Evolutionary conservation across 768 basidiomycete species (phyloP), one percentile per base, ranked within the genome.

Genomic region (Tylopilus sp.): DNA sequence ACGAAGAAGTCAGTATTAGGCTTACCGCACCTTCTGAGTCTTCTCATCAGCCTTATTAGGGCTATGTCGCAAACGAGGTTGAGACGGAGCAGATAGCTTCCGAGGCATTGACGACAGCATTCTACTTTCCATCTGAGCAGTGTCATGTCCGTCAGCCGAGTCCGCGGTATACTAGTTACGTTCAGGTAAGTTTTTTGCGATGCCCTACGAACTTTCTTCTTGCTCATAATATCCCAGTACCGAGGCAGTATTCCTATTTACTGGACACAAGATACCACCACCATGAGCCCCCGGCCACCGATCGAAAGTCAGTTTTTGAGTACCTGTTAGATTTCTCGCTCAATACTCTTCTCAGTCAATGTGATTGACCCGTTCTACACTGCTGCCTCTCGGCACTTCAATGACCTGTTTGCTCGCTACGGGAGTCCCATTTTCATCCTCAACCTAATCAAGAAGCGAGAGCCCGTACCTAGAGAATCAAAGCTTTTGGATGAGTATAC

Each of bases 81-180:
- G 97, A 99, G 71, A 97, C 94, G 0, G 97, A 99, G 66, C 97
- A 99, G 63, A 95, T 99, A 45, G 91, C 95, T 0, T 88, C 86
- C 8, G 94, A 95, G 63, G 88, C 90, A 0, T 65, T 91, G 6
- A 95, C 90, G 0, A 95, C 93, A 0, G 83, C 93, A 0, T 95
- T 97, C 65, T 91, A 93, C 64, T 86, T 78, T 57, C 90, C 89
- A 9, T 57, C 63, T 2, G 62, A 64, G 18, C 68, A 59, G 8
- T 67, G 58, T 35, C 71, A 67, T 12, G 69, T 72, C 30, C 74
- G 86, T 22, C 73, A 80, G 3, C 85, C 86, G 0, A 90, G 82
- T 63, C 90, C 95, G 0, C 86, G 89, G 47, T 98, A 91, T 63
- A 97, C 97, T 0, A 93, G 91, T 55, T 98, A 93, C 67, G 92